Evolutionary conservation across 106 monocot species (phyloP), one percentile per base, ranked within the genome.

Genomic region (Hemerocallis citrina): DNA sequence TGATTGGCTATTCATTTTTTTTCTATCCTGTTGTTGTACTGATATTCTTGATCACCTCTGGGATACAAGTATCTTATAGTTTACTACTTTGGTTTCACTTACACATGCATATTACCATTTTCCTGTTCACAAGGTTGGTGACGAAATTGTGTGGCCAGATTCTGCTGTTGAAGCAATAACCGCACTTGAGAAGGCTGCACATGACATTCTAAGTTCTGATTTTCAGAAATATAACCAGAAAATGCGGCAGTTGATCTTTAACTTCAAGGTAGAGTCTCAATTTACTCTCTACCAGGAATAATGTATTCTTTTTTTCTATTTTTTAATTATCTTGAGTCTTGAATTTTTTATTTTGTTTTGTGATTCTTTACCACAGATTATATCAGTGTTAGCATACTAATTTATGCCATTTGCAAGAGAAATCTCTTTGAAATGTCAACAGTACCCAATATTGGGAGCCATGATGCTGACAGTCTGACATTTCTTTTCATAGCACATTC

Each of bases 141-240:
- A 78, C 62, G 69, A 25, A 35, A 49, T 85, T 42, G 54, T 21
- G 37, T 84, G 80, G 76, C 87, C 83, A 30, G 84, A 90, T 74
- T 67, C 75, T 39, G 86, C 76, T 64, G 83, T 91, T 16, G 40
- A 39, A 39, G 82, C 87, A 46, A 70, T 87, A 55, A 77, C 75
- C 30, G 66, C 75, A 42, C 77, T 96, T 58, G 96, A 96, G 69
- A 90, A 73, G 72, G 76, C 78, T 66, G 59, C 84, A 59, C 55
- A 85, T 75, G 84, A 91, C 54, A 55, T 74, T 41, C 84, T 84
- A 75, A 79, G 81, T 16, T 64, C 78, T 62, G 96, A 95, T 61
- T 86, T 86, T 56, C 72, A 62, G 70, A 95, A 90, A 59, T 95
- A 95, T 55, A 95, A 95, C 68, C 86, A 96, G 79, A 96, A 96